Evolutionary conservation across 345 rosid species (phyloP).

Genomic region (Acer saccharum): DNA sequence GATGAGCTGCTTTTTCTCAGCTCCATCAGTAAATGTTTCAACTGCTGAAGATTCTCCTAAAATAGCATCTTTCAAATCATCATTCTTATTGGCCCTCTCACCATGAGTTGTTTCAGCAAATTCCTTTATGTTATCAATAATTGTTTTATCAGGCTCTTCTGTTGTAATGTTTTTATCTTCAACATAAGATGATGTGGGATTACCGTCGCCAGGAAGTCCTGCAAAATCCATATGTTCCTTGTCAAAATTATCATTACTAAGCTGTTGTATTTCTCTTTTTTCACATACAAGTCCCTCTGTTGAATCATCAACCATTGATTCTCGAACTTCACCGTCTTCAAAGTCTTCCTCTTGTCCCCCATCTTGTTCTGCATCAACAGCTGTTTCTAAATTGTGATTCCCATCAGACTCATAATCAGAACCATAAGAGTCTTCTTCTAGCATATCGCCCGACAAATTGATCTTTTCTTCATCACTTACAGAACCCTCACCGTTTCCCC

Average conservation of each 20-base stretch:
- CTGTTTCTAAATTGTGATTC: conserved; percentile 33
- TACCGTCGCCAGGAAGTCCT: conserved; percentile 19
- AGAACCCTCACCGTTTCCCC: conserved; percentile 42
- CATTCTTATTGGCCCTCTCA: conserved; percentile 22
- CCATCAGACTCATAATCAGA: conserved; percentile 56
- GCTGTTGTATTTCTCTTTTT: conserved; percentile 19
- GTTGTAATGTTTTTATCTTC: conserved; percentile 30
- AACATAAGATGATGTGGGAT: conserved; percentile 29
- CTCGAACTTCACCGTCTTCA: conserved; percentile 72
- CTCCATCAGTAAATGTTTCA: conserved; percentile 31
- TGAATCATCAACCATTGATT: conserved; percentile 27
- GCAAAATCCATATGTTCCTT: conserved; percentile 24
- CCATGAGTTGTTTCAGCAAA: conserved; percentile 25
- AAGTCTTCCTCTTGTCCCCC: conserved; percentile 41
- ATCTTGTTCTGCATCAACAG: conserved; percentile 42
- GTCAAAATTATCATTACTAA: conserved; percentile 30
- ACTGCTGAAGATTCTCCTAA: conserved; percentile 33
- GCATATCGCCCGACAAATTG: conserved; percentile 51
- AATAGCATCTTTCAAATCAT: conserved; percentile 23
- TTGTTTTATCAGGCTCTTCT: conserved; percentile 36
- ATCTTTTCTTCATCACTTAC: conserved; percentile 60
- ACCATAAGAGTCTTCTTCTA: conserved; percentile 46
- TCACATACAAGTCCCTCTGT: conserved; percentile 30
- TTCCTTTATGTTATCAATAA: conserved; percentile 20
- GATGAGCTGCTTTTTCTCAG: conserved; percentile 22